Percentiles rank a stretch among this genome's conserved stretches.
Evolutionary conservation across 306 rosid genomes (phyloP).

Genomic region (Mimosa bimucronata): DNA sequence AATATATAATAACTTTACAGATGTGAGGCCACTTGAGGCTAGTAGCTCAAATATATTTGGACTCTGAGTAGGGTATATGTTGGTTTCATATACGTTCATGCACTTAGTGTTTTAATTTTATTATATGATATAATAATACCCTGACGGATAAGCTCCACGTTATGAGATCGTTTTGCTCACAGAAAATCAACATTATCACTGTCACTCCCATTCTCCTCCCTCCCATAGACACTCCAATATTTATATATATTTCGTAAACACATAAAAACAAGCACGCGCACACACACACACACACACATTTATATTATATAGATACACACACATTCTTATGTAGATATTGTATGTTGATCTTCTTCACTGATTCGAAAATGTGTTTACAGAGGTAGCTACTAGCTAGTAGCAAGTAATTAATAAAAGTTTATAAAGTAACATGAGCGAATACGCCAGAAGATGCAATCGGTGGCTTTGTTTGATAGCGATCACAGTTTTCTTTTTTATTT

Average conservation of each 20-base stretch:
- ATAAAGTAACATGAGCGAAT: slow-evolving; percentile 22
- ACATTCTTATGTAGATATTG: slow-evolving; percentile 2
- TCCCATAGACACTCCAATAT: not conserved
- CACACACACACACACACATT: not conserved
- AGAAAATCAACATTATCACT: slow-evolving; percentile 29
- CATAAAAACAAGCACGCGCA: not conserved
- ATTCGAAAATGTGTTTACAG: not conserved
- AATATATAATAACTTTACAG: slow-evolving; percentile 16
- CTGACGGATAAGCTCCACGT: slow-evolving; percentile 28
- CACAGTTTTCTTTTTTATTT: not conserved
- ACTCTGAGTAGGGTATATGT: not conserved
- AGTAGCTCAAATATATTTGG: not conserved
- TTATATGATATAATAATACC: not conserved
- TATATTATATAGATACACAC: no score
- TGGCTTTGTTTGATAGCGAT: slow-evolving; percentile 38
- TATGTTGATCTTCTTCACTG: not conserved
- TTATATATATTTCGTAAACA: not conserved
- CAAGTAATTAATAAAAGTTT: not conserved
- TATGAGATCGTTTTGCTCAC: not conserved
- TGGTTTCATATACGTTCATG: slow-evolving; percentile 4
- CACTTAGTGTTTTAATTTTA: not conserved
- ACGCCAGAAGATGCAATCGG: slow-evolving; percentile 35
- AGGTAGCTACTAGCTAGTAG: no score
- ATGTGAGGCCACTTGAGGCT: slow-evolving; percentile 31
- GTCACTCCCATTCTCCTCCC: not conserved